Evolutionary conservation across 768 basidiomycete genomes (phyloP).

Genomic region (Phlebiopsis flavidoalba): DNA sequence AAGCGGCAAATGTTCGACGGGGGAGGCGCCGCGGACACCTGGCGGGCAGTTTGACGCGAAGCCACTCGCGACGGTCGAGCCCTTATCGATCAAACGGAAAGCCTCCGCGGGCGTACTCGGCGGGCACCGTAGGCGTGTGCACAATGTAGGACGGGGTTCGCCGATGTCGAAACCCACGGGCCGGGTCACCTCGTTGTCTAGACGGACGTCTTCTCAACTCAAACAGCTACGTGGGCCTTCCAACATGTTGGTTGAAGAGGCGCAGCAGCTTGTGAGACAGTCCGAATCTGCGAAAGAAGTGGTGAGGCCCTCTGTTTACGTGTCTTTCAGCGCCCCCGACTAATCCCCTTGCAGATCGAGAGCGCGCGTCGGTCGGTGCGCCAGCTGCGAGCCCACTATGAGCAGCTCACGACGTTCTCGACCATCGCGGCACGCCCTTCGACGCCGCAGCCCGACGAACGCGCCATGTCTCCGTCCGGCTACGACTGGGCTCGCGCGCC

Average conservation of each 20-base stretch:
- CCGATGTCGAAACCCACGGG: constrained; percentile 29
- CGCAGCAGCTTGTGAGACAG: constrained; percentile 42
- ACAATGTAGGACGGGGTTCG: constrained; percentile 32
- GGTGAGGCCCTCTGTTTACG: constrained; percentile 36
- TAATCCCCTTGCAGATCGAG: constrained; percentile 47
- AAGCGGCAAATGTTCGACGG: constrained; percentile 64
- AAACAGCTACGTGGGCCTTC: not conserved
- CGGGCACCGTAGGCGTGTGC: constrained; percentile 26
- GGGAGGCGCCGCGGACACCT: constrained; percentile 33
- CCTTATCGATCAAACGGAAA: constrained; percentile 84
- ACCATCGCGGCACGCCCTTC: not conserved
- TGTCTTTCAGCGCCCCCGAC: not conserved
- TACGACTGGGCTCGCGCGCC: constrained; percentile 35
- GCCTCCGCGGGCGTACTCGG: constrained; percentile 49
- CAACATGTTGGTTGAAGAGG: constrained; percentile 28
- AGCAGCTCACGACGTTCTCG: constrained; percentile 27
- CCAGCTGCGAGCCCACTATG: constrained; percentile 68
- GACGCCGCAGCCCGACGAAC: constrained; percentile 4
- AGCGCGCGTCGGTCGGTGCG: constrained; percentile 68
- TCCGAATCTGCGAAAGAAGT: constrained; percentile 59
- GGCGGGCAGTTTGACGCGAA: constrained; percentile 35
- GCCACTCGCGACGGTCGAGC: constrained; percentile 45
- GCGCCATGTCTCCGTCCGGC: constrained; percentile 55
- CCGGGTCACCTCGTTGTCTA: constrained; percentile 1
- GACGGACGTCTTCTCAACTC: constrained; percentile 4